Evolutionary conservation across 805 yeast genomes (phyloP).

Genomic region (Kluyveromyces siamensis): DNA sequence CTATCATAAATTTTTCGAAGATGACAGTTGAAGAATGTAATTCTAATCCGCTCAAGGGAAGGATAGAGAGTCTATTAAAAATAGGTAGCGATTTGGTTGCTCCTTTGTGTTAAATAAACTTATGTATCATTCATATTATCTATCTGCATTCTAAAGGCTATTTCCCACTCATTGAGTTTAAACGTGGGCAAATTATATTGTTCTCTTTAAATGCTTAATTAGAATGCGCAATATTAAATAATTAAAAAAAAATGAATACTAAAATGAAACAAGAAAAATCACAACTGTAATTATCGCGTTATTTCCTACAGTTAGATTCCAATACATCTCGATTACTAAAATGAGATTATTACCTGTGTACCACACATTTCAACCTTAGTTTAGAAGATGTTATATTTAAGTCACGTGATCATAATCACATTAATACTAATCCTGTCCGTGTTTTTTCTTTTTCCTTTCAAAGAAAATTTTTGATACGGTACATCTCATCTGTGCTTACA

Average conservation of each 20-base stretch:
- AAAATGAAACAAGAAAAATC: too few relatives aligned
- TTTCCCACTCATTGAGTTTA: not conserved
- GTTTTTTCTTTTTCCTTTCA: constrained; percentile 3
- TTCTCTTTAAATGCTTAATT: not conserved
- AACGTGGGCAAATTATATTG: too few relatives aligned
- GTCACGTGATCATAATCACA: constrained; percentile 1
- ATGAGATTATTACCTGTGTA: too few relatives aligned
- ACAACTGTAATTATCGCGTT: too few relatives aligned
- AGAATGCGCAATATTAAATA: too few relatives aligned
- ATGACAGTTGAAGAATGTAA: constrained; percentile 60
- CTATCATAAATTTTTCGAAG: constrained; percentile 53
- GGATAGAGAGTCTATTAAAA: constrained; percentile 72
- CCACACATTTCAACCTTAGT: too few relatives aligned
- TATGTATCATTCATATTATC: not conserved
- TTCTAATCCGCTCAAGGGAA: constrained; percentile 66
- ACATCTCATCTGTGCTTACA: constrained; percentile 6
- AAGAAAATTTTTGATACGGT: constrained; percentile 6
- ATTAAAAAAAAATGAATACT: too few relatives aligned
- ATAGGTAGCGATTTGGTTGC: constrained; percentile 78
- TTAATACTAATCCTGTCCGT: constrained; percentile 1
- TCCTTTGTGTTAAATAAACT: constrained; percentile 49
- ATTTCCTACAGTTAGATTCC: too few relatives aligned
- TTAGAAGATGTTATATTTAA: not conserved
- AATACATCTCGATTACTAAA: too few relatives aligned
- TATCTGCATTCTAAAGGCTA: not conserved